These are phyloP conservation scores for Pichia thaimueangensis DNA, from an alignment of 805 yeast species.

Conservation along the genomic window DNA sequence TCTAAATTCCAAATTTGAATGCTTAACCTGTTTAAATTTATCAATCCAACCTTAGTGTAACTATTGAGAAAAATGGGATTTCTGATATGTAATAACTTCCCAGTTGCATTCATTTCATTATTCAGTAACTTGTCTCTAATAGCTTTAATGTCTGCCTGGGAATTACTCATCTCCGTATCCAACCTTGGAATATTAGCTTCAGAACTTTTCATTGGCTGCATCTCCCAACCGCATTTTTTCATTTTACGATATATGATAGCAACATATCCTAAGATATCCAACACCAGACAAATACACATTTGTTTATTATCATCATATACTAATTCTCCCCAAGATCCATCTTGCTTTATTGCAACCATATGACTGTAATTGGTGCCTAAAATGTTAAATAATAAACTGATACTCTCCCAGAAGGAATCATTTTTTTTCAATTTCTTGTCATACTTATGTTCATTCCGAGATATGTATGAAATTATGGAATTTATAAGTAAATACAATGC, in stretches of 20 bases:
- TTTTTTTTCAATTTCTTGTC: background rate
- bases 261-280: slow-evolving; percentile 20
- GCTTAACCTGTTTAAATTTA: slow-evolving; percentile 3
- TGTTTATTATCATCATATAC: slow-evolving; percentile 2
- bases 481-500: slow-evolving; percentile 17
- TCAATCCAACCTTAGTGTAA: slow-evolving; percentile 8
- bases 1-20: slow-evolving; percentile 21
- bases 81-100: slow-evolving; percentile 1
- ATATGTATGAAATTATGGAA: slow-evolving; percentile 5
- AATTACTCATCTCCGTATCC: background rate
- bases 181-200: background rate
- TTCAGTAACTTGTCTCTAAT: slow-evolving; percentile 11
- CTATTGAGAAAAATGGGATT: slow-evolving; percentile 16
- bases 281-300: slow-evolving; percentile 14
- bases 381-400: slow-evolving; percentile 21
- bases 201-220: slow-evolving; percentile 1
- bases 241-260: slow-evolving; percentile 14
- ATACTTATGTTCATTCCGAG: background rate
- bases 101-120: background rate
- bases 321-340: background rate
- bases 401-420: slow-evolving; percentile 14
- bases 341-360: background rate
- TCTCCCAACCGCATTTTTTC: background rate
- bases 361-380: slow-evolving; percentile 13
- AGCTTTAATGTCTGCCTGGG: background rate